phyloP scores from a whole-genome alignment of 208 protist genomes.

The Leishmania aethiopica region DNA sequence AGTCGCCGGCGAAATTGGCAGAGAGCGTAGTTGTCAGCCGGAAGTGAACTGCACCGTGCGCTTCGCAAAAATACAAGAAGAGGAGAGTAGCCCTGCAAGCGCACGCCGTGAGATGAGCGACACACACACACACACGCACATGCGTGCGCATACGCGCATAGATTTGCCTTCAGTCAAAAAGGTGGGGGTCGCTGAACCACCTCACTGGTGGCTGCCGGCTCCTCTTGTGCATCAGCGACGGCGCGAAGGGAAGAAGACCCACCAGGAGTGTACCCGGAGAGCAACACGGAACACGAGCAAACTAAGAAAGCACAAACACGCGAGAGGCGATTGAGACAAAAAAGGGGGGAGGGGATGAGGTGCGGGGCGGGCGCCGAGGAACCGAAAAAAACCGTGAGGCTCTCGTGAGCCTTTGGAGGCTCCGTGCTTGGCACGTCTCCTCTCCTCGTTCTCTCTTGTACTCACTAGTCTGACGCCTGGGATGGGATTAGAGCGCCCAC shows the following conservation, averaged over 20 bases:
- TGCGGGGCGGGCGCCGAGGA: background rate
- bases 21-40: too few species aligned
- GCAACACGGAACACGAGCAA: background rate
- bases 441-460: background rate
- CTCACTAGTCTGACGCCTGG: background rate
- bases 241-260: background rate
- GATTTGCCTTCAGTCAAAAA: background rate
- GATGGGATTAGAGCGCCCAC: too few species aligned
- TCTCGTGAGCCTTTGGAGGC: background rate
- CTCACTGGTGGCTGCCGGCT: background rate
- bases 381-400: background rate
- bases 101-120: background rate
- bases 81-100: too few species aligned
- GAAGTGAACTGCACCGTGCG: too few species aligned
- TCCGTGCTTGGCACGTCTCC: background rate
- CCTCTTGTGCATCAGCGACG: background rate
- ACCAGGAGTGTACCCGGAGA: background rate
- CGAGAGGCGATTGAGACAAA: background rate
- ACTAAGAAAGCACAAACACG: slow-evolving; percentile 6
- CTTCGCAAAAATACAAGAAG: too few species aligned
- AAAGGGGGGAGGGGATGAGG: background rate
- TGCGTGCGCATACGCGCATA: background rate
- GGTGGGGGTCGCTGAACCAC: background rate
- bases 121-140: slow-evolving; percentile 7
- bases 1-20: too few species aligned